Base-by-base conservation (phyloP, 495 filamentous ascomycete species). In the Daldinia decipiens region DNA sequence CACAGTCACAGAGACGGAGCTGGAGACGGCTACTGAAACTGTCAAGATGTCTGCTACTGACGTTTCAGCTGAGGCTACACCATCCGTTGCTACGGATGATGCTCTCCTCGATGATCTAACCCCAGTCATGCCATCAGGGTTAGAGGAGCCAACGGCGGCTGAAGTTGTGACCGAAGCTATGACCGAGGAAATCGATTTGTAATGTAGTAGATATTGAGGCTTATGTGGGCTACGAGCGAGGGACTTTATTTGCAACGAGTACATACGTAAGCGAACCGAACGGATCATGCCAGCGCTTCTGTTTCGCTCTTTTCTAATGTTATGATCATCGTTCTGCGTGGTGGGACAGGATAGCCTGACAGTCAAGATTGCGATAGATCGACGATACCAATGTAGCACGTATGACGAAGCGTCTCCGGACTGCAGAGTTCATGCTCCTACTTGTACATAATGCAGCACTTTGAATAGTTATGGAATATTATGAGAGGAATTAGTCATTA, bases 1-100 rank as follows among this genome's bases (percentile, higher is more conserved):
- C 59, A 82, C 80, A 1, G 74, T 81, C n/a, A 82, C 80, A 2
- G 70, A 76, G 59, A 77, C 77, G 11, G 76, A 71, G 39, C 34
- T 70, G 1, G 71, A 71, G 45, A 72, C 51, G 12, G 56, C 68
- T 1, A 77, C 73, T 0, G 72, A 72, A 57, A 73, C 65, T 2
- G 53, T 75, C 53, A 58, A 63, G 13, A 64, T 71, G 17, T 60
- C 77, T 8, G 64, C 77, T 0, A 77, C 78, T 0, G 70, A 77
- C 24, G 34, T 31, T n/a, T 21, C 65, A 17, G 19, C 53, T 5
- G 50, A 63, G 19, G 34, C 29, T 21, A 26, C 36, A 6, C 27
- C 53, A 17, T 74, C 68, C 0, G 64, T 62, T 1, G 66, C 73
- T 6, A 61, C 29, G 15, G 69, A 74, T 45, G 62, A 64, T 15